Base-by-base conservation (phyloP, 75 land plant genomes). In the Larix kaempferi region DNA sequence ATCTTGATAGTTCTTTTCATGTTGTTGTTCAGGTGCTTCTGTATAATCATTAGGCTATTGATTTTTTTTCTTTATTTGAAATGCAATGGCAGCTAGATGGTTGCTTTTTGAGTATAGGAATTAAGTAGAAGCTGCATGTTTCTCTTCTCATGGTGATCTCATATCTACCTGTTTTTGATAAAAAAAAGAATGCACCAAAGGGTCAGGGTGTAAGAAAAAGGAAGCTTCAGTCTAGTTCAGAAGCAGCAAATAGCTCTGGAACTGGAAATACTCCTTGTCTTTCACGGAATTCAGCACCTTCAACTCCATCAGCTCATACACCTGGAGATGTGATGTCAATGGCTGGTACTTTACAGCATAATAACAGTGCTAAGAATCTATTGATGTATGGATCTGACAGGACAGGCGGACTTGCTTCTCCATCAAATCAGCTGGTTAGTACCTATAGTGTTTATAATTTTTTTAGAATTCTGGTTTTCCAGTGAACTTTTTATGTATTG, bases 181-280 rank as follows among this genome's bases (percentile, higher is more conserved):
- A 2, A 57, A 77, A 78, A 67, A 77, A 95, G 99, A 76, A 79
- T 79, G 88, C 85, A 86, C 91, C 91, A 63, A 98, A 98, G 76
- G 88, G 75, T 75, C 96, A 92, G 77, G 79, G 74, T 83, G 92
- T 86, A 22, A 88, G 99, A 63, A 94, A 94, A 73, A 85, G 97
- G 74, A 92, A 94, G 86, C 97, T 90, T 63, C 91, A 88, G 74
- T 91, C 83, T 15, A 91, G 98, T 62, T 98, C 99, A 52, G 99
- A 96, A 64, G 98, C 99, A 71, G 98, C 99, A 29, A 98, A 91
- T 81, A 98, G 99, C 78, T 90, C 99, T 29, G 99, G 99, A 80
- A 98, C 99, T 74, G 99, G 89, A 55, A 93, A 93, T 57, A 93
- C 91, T 60, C 84, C 93, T 37, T 93, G 95, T 2, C 95, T 93